phyloP scores from a whole-genome alignment of 2,329 filamentous ascomycete species.

The Aspergillus pseudoterreus region DNA sequence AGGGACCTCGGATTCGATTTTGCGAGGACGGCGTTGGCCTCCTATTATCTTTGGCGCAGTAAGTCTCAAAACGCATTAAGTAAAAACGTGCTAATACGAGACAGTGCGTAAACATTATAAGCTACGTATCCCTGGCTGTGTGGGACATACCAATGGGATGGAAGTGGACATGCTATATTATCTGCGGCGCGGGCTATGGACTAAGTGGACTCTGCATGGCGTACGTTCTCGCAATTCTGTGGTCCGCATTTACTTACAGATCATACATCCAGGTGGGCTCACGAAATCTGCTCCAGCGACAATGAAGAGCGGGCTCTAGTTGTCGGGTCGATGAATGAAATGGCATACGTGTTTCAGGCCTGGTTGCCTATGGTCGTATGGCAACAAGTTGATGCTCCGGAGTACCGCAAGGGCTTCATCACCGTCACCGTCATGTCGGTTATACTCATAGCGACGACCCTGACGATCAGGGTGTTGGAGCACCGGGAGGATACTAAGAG shows the following conservation, averaged over 20 bases:
- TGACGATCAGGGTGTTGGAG: constrained; percentile 3
- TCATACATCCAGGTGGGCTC: constrained; percentile 41
- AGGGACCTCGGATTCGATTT: constrained; percentile 60
- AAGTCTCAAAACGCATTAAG: constrained; percentile 27
- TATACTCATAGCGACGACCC: constrained; percentile 49
- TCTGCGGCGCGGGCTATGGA: constrained; percentile 48
- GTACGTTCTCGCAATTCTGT: constrained; percentile 25
- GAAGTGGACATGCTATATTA: constrained; percentile 63
- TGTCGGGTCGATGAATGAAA: constrained; percentile 63
- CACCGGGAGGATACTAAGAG: constrained; percentile 5
- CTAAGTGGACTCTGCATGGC: constrained; percentile 50
- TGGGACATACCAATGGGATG: constrained; percentile 52
- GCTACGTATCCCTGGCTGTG: constrained; percentile 43
- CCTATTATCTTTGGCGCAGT: constrained; percentile 57
- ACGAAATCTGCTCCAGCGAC: constrained; percentile 54
- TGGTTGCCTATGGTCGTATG: constrained; percentile 66
- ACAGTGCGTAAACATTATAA: constrained; percentile 39
- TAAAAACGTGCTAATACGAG: neutral
- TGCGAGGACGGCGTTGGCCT: constrained; percentile 60
- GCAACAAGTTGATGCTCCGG: constrained; percentile 61
- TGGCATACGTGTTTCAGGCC: constrained; percentile 66
- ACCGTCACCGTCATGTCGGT: constrained; percentile 51
- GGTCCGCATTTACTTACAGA: neutral
- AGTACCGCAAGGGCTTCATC: constrained; percentile 58
- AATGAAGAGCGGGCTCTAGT: constrained; percentile 66